Evolutionary conservation across 2,329 filamentous ascomycete genomes (phyloP).

Genomic region (Pestalotiopsis sp.): DNA sequence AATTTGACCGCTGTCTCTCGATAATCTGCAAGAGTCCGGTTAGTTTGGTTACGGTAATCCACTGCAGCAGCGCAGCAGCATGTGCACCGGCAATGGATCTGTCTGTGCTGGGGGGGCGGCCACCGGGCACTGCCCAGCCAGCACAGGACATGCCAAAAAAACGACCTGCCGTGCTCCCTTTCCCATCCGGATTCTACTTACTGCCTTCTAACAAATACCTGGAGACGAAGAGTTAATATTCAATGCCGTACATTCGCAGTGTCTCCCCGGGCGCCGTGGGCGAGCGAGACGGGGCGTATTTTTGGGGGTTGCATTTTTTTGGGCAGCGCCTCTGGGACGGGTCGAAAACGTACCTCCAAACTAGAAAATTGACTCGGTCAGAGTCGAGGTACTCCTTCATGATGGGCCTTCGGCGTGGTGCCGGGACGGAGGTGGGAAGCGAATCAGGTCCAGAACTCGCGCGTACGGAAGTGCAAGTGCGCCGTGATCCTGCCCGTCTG

Average conservation of each 20-base stretch:
- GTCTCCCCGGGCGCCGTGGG: conserved; percentile 12
- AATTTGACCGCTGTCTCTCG: conserved; percentile 69
- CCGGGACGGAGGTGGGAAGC: background rate
- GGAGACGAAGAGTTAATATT: conserved; percentile 19
- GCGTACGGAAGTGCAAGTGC: background rate
- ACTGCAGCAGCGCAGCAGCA: conserved; percentile 16
- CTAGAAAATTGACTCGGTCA: conserved; percentile 70
- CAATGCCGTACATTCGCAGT: background rate
- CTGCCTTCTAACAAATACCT: conserved; percentile 66
- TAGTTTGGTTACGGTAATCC: conserved; percentile 26
- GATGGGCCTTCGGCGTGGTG: conserved; percentile 21
- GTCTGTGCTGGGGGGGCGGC: background rate
- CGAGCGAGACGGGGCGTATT: conserved; percentile 18
- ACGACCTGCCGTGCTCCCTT: background rate
- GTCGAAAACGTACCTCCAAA: conserved; percentile 64
- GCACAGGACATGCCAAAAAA: background rate
- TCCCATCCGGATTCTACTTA: conserved; percentile 32
- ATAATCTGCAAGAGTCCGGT: conserved; percentile 56
- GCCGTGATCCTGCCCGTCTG: background rate
- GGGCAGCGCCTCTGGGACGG: conserved; percentile 21
- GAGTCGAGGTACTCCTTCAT: conserved; percentile 69
- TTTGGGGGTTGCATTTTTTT: conserved; percentile 21
- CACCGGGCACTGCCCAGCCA: conserved; percentile 2
- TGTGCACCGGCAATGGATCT: conserved; percentile 17
- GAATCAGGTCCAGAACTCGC: background rate